Percentiles rank a stretch among this genome's conserved stretches.
Conservation (phyloP, 306 rosid genomes). For the Lathyrus aphaca region DNA sequence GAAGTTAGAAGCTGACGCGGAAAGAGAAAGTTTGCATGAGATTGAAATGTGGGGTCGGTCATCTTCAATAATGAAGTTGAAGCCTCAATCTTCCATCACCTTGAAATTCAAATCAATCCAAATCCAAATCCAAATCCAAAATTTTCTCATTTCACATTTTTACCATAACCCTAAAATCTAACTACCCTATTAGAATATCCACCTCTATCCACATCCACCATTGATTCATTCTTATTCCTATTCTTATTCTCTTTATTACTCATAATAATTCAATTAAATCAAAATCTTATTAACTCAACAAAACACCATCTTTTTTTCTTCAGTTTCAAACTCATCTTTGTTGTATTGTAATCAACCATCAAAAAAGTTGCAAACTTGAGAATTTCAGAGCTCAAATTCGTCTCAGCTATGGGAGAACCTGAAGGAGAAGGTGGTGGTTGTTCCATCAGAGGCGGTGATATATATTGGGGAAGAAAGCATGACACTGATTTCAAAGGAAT, state of each 20-base stretch:
- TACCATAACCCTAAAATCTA: not conserved
- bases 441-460: slow-evolving; percentile 49
- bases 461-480: slow-evolving; percentile 83
- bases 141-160: not conserved
- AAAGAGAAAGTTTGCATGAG: not conserved
- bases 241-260: not conserved
- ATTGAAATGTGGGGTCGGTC: slow-evolving; percentile 2
- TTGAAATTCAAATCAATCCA: not conserved
- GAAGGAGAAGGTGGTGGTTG: slow-evolving; percentile 34
- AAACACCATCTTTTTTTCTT: not conserved
- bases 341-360: not conserved
- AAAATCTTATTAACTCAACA: not conserved
- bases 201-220: slow-evolving; percentile 5
- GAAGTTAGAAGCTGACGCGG: not conserved
- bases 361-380: slow-evolving; percentile 13
- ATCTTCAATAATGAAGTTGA: not conserved
- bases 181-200: not conserved
- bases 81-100: not conserved
- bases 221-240: not conserved
- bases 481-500: slow-evolving; percentile 64
- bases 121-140: not conserved
- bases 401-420: slow-evolving; percentile 55
- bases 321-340: not conserved
- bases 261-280: not conserved
- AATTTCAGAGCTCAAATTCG: slow-evolving; percentile 22